Conservation (phyloP, 2,329 filamentous ascomycete species). For the Ceratocystiopsis sp. region DNA sequence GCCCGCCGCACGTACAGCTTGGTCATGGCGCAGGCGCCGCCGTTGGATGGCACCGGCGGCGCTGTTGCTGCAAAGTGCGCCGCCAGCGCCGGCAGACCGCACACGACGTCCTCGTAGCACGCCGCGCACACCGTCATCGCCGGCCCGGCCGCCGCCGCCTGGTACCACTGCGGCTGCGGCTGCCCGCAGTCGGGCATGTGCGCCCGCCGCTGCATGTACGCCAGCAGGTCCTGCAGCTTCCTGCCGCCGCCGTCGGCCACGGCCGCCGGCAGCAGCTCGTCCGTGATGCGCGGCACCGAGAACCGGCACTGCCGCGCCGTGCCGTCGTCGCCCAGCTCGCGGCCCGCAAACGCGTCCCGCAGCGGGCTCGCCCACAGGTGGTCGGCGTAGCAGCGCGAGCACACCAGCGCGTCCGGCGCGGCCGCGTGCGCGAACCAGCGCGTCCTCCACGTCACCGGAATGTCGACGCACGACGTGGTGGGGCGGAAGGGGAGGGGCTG, state of each 20-base stretch:
- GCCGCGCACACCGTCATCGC: too few relatives aligned
- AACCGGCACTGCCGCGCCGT: slow-evolving; percentile 15
- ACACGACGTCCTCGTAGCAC: slow-evolving; percentile 8
- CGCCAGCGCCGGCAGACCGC: too few relatives aligned
- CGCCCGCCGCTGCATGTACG: slow-evolving; percentile 9
- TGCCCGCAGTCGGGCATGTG: too few relatives aligned
- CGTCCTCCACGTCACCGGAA: slow-evolving; percentile 13
- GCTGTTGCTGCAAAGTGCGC: slow-evolving; percentile 9
- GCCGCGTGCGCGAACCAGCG: slow-evolving; percentile 21
- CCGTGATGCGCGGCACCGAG: slow-evolving; percentile 17
- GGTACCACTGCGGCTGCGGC: too few relatives aligned
- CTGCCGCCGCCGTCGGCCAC: slow-evolving; percentile 9
- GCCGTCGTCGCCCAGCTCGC: background rate
- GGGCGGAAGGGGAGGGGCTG: background rate
- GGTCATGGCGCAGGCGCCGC: slow-evolving; percentile 21
- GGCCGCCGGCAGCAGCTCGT: slow-evolving; percentile 19
- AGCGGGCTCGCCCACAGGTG: slow-evolving; percentile 18
- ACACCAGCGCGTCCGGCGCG: slow-evolving; percentile 20
- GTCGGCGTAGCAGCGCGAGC: slow-evolving; percentile 24
- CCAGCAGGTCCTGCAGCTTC: slow-evolving; percentile 11
- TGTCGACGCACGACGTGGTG: slow-evolving; percentile 13
- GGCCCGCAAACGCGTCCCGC: slow-evolving; percentile 13
- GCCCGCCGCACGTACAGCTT: slow-evolving; percentile 15
- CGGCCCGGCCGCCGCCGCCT: too few relatives aligned
- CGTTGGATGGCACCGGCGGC: slow-evolving; percentile 6